Percentiles rank a stretch among this genome's conserved stretches.
phyloP scores from a whole-genome alignment of 208 protist species.

The Trichomonas tenax region DNA sequence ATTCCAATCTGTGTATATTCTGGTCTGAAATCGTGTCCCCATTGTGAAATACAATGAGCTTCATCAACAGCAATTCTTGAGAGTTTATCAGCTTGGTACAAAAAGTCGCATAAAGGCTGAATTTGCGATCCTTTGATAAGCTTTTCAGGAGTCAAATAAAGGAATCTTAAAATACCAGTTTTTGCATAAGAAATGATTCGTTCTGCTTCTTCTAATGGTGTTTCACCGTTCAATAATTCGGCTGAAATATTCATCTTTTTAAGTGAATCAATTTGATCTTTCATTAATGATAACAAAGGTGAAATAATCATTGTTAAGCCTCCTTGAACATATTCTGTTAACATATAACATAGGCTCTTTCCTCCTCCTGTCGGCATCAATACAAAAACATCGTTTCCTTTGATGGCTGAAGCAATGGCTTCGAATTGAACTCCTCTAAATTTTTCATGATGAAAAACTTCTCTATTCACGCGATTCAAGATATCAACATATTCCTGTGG shows the following conservation, averaged over 20 bases:
- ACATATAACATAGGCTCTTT: constrained; percentile 29
- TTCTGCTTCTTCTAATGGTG: background rate
- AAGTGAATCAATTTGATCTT: constrained; percentile 17
- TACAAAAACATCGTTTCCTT: background rate
- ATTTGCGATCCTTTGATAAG: background rate
- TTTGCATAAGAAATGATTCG: background rate
- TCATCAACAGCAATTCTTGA: constrained; percentile 46
- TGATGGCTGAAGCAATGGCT: background rate
- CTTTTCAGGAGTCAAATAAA: background rate
- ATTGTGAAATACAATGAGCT: constrained; percentile 47
- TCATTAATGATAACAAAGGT: constrained; percentile 24
- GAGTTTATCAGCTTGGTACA: background rate
- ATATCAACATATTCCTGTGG: background rate
- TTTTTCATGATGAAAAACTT: background rate
- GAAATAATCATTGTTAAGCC: constrained; percentile 19
- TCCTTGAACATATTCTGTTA: constrained; percentile 13
- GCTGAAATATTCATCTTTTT: background rate
- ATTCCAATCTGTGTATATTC: constrained; percentile 35
- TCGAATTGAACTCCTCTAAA: background rate
- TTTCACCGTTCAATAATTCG: background rate
- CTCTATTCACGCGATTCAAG: background rate
- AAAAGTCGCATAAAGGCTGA: background rate
- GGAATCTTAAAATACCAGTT: background rate
- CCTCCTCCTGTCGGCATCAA: constrained; percentile 3
- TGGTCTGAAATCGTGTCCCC: constrained; percentile 49